A percentile compares a stretch with the other conserved stretches of the same genome.
phyloP scores from a whole-genome alignment of 176 grass and related monocot genomes.

The Canna indica region DNA sequence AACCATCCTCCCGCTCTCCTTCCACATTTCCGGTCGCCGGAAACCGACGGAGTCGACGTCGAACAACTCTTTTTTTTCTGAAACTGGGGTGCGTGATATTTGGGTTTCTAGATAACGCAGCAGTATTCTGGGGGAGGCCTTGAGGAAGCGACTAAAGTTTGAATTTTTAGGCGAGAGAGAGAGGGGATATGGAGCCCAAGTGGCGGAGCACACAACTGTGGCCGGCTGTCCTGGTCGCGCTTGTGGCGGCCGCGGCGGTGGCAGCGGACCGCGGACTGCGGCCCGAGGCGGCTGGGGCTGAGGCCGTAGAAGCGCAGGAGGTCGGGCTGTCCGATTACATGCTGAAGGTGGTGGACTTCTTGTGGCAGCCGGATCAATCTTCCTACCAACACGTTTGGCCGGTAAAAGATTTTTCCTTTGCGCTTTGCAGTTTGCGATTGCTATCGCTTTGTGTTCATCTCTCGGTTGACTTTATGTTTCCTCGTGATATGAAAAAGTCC shows the following conservation, averaged over 20 bases:
- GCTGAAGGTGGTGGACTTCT: constrained; percentile 36
- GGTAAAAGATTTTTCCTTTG: not conserved
- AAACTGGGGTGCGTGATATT: not conserved
- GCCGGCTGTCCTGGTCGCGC: not conserved
- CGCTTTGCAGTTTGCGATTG: not conserved
- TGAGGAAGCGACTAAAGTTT: not conserved
- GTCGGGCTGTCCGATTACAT: constrained; percentile 14
- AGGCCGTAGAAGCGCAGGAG: not conserved
- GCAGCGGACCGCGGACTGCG: not conserved
- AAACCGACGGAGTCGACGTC: not conserved
- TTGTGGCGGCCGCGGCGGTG: not conserved
- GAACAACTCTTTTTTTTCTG: not conserved
- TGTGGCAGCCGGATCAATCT: constrained; percentile 29
- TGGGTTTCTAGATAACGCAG: too few species aligned
- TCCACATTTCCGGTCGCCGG: not conserved
- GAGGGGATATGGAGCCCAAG: not conserved
- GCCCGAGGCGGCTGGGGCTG: not conserved
- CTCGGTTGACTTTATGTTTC: not conserved
- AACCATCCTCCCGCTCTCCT: not conserved
- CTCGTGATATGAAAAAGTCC: not conserved
- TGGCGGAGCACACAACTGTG: not conserved
- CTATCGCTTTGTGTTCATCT: not conserved
- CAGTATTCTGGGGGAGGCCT: not conserved
- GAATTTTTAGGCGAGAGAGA: not conserved
- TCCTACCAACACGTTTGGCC: constrained; percentile 26